phyloP scores from a whole-genome alignment of 2,329 filamentous ascomycete genomes.

The Penicillium sp. region DNA sequence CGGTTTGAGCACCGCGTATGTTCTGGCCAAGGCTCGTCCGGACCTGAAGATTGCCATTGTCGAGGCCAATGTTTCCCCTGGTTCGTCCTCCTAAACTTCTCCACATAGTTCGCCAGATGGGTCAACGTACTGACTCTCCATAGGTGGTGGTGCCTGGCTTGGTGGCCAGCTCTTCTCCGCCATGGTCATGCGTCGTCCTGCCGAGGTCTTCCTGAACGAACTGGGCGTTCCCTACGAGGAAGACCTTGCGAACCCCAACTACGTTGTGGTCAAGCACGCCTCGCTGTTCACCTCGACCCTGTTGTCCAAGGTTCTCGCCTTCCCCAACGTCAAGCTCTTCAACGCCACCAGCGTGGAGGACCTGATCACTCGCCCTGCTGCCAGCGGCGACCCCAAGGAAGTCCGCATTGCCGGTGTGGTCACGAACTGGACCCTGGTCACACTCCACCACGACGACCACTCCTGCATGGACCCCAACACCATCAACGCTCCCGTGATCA shows the following conservation, averaged over 20 bases:
- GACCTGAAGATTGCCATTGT: slow-evolving; percentile 87
- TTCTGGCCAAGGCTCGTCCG: slow-evolving; percentile 70
- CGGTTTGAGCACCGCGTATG: slow-evolving; percentile 75
- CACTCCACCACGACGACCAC: slow-evolving; percentile 79
- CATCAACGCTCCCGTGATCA: slow-evolving; percentile 81
- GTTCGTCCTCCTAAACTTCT: too few species aligned
- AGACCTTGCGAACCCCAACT: slow-evolving; percentile 75
- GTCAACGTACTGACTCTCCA: not conserved
- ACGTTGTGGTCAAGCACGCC: slow-evolving; percentile 88
- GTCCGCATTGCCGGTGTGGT: slow-evolving; percentile 79
- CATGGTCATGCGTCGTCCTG: slow-evolving; percentile 91
- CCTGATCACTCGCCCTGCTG: slow-evolving; percentile 67
- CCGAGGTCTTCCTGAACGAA: slow-evolving; percentile 72
- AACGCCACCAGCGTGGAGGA: slow-evolving; percentile 90
- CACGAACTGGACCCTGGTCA: slow-evolving; percentile 90
- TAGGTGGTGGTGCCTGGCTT: slow-evolving; percentile 80
- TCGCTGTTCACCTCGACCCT: slow-evolving; percentile 85
- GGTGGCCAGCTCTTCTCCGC: slow-evolving; percentile 89
- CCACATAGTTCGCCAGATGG: too few species aligned
- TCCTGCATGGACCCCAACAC: slow-evolving; percentile 97
- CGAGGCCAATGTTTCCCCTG: slow-evolving; percentile 74
- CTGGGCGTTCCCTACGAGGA: slow-evolving; percentile 79
- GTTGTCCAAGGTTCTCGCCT: slow-evolving; percentile 68
- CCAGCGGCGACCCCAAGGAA: too few species aligned
- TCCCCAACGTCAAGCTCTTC: slow-evolving; percentile 93